Base-by-base conservation (phyloP, 192 early-diverging fungal genomes). In the Borealophlyctis nickersoniae region DNA sequence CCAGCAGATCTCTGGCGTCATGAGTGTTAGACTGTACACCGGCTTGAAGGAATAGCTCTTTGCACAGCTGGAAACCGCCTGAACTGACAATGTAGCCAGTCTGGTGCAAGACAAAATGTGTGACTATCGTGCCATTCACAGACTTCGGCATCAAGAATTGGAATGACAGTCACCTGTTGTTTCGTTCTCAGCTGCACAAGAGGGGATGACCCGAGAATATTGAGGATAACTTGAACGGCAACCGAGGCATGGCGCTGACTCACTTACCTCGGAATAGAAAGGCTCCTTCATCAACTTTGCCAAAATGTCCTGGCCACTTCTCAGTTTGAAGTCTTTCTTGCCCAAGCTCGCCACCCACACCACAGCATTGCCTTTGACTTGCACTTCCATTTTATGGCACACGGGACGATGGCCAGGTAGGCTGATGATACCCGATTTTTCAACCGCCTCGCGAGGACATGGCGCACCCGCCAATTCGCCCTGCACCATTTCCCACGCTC, bases 231-330 rank as follows among this genome's bases (percentile, higher is more conserved):
- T n/a, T n/a, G n/a, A n/a, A n/a, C n/a, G n/a, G n/a, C n/a, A n/a
- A n/a, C n/a, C n/a, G n/a, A n/a, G n/a, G n/a, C n/a, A n/a, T 49
- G 48, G 48, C 23, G 48, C 0, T n/a, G 26, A 34, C 1, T n/a
- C 22, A 9, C 57, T 14, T 2, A 73, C 22, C 65, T 75, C 73
- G 19, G 72, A 66, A 36, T 75, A 78, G 36, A 74, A 71, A 24
- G 76, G 76, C 59, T 78, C 76, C 62, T 78, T 74, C 22, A 72
- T 52, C 22, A 78, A 52, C 52, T 78, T 78, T 29, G 62, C 23
- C 11, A 78, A 55, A 4, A 78, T 23, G 49, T 72, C 66, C 53
- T 62, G 56, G 14, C 56, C 69, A n/a, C 62, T 64, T 23, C 69
- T 32, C 35, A 32, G 0, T 13, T 48, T 16, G 14, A 57, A 52